These are phyloP conservation scores for Phlyctochytrium arcticum DNA, from an alignment of 192 early-diverging fungal species.

Conservation along the genomic window DNA sequence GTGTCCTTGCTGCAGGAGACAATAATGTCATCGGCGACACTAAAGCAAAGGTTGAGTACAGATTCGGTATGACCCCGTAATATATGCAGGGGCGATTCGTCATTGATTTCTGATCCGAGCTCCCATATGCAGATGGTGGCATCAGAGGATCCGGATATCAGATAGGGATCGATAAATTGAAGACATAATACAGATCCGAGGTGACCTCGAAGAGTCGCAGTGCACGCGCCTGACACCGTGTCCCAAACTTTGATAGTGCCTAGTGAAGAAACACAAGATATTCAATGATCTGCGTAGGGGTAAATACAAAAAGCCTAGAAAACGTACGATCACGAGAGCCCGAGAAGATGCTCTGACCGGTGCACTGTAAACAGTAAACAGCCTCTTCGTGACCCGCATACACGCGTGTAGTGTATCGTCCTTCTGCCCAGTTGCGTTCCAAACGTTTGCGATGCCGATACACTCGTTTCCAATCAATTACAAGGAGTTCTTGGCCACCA, in stretches of 20 bases:
- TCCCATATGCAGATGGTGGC: conserved; percentile 75
- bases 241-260: conserved; percentile 73
- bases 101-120: conserved; percentile 50
- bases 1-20: conserved; percentile 51
- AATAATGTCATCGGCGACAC: conserved; percentile 28
- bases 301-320: neutral
- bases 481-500: conserved; percentile 10
- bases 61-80: conserved; percentile 38
- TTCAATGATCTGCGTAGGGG: neutral
- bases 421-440: conserved; percentile 69
- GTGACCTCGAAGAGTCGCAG: conserved; percentile 66
- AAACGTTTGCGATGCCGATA: conserved; percentile 63
- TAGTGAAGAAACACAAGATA: too few species aligned
- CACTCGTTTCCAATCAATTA: conserved; percentile 73
- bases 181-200: conserved; percentile 79
- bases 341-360: conserved; percentile 66
- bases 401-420: conserved; percentile 53
- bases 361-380: conserved; percentile 83
- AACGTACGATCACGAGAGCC: conserved; percentile 59
- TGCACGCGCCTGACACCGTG: conserved; percentile 48
- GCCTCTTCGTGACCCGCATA: conserved; percentile 74
- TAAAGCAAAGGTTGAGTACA: conserved; percentile 48
- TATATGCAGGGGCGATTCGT: conserved; percentile 24
- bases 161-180: conserved; percentile 64
- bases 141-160: conserved; percentile 82